Conservation (phyloP, 2,329 filamentous ascomycete genomes). For the Scorias spongiosa region DNA sequence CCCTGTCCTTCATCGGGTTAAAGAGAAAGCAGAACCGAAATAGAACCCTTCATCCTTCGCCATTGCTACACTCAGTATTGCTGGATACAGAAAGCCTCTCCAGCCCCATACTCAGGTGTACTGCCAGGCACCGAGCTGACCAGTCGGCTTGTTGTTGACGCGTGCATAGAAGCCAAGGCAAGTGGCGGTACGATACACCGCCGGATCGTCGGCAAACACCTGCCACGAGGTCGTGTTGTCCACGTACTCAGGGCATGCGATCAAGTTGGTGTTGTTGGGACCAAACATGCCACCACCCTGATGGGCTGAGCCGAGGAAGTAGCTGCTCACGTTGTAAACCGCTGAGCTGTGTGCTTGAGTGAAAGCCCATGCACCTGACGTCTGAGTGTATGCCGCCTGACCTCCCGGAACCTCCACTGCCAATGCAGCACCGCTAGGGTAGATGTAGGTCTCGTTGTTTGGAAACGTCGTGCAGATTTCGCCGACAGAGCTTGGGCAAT, state of each 20-base stretch:
- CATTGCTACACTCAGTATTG: too few relatives aligned
- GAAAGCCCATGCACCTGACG: constrained; percentile 8
- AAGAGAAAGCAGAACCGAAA: too few relatives aligned
- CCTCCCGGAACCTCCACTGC: constrained; percentile 10
- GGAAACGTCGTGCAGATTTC: constrained; percentile 1
- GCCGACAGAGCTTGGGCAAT: not conserved
- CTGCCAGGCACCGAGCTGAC: not conserved
- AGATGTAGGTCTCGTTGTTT: not conserved
- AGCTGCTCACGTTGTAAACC: constrained; percentile 1
- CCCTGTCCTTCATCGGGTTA: too few relatives aligned
- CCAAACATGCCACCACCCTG: constrained; percentile 7
- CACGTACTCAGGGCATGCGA: constrained; percentile 7
- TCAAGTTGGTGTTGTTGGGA: constrained; percentile 5
- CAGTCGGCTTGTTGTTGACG: not conserved
- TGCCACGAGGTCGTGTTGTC: not conserved
- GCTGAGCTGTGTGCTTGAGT: constrained; percentile 9
- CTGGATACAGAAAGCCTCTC: too few relatives aligned
- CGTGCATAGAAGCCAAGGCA: not conserved
- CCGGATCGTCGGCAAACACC: not conserved
- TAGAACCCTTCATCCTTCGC: too few relatives aligned
- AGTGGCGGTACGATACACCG: not conserved
- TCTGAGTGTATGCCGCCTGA: constrained; percentile 9
- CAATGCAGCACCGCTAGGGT: constrained; percentile 1
- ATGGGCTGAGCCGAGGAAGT: constrained; percentile 5
- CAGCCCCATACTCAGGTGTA: not conserved